Percentiles rank a stretch among this genome's conserved stretches.
phyloP scores from a whole-genome alignment of 2,329 filamentous ascomycete species.

The Leptoxyphium fumago region DNA sequence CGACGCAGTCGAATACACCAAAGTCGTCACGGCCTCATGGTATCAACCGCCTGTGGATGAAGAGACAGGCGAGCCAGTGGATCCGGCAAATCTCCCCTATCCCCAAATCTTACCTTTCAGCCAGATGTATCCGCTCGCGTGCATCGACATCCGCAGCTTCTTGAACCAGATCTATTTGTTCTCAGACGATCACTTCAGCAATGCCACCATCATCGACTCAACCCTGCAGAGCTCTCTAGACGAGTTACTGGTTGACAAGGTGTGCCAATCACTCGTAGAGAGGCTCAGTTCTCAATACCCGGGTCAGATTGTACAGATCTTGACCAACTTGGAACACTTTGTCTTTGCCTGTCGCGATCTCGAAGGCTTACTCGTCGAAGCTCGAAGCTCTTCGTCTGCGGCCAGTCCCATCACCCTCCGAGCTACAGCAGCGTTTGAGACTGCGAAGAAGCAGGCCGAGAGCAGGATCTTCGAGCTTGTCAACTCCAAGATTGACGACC shows the following conservation, averaged over 20 bases:
- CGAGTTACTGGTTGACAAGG: conserved; percentile 80
- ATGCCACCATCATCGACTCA: conserved; percentile 78
- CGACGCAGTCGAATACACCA: conserved; percentile 79
- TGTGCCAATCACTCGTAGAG: conserved; percentile 80
- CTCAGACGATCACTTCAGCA: conserved; percentile 87
- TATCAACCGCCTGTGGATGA: conserved; percentile 57
- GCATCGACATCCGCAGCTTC: conserved; percentile 95
- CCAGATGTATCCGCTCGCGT: conserved; percentile 97
- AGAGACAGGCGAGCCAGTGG: conserved; percentile 27
- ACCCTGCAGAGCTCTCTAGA: conserved; percentile 82
- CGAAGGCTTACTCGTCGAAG: conserved; percentile 71
- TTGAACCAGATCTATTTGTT: conserved; percentile 98
- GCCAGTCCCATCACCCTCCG: conserved; percentile 65
- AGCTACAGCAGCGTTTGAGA: conserved; percentile 74
- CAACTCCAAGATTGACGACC: conserved; percentile 95
- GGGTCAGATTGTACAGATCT: conserved; percentile 93
- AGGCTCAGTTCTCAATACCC: conserved; percentile 83
- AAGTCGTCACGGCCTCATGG: conserved; percentile 93
- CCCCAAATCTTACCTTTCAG: conserved; percentile 95
- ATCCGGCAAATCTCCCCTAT: conserved; percentile 59
- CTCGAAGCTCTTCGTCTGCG: conserved; percentile 66
- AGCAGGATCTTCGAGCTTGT: conserved; percentile 97
- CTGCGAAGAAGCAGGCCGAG: conserved; percentile 88
- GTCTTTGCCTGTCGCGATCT: conserved; percentile 84
- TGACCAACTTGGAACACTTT: conserved; percentile 96